A percentile compares a stretch with the other conserved stretches of the same genome.
phyloP scores from a whole-genome alignment of 2,329 filamentous ascomycete genomes.

The Neoscytalidium dimidiatum region DNA sequence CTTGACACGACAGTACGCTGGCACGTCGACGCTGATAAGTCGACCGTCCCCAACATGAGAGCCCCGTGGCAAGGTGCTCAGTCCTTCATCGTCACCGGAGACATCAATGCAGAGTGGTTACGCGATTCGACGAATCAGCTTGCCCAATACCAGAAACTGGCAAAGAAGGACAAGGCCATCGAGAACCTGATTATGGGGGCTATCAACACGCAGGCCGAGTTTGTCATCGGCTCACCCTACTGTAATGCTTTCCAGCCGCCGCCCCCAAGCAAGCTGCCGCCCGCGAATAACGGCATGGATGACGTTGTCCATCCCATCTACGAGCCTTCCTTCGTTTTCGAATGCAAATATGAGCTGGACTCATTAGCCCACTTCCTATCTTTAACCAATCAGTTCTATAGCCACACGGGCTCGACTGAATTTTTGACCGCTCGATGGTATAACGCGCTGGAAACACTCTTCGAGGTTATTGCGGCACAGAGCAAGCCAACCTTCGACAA shows the following conservation, averaged over 20 bases:
- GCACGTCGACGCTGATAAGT: conserved; percentile 65
- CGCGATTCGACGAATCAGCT: conserved; percentile 93
- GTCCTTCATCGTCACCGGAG: conserved; percentile 89
- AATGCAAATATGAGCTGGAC: conserved; percentile 99
- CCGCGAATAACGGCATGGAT: conserved; percentile 76
- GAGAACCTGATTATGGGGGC: conserved; percentile 83
- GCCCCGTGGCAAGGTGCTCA: conserved; percentile 77
- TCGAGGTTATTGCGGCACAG: conserved; percentile 76
- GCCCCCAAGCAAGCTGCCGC: conserved; percentile 72
- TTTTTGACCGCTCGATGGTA: conserved; percentile 82
- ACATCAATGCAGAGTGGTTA: conserved; percentile 92
- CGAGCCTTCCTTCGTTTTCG: conserved; percentile 83
- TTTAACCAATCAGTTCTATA: conserved; percentile 82
- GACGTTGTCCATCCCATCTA: conserved; percentile 86
- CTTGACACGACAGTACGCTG: conserved; percentile 88
- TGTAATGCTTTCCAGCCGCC: conserved; percentile 99
- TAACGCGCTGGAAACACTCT: conserved; percentile 70
- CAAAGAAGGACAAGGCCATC: conserved; percentile 77
- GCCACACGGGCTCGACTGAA: conserved; percentile 73
- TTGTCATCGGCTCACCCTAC: conserved; percentile 91
- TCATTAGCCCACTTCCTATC: conserved; percentile 90
- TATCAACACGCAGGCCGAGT: conserved; percentile 95
- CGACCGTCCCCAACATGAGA: conserved; percentile 27
- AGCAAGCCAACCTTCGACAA: conserved; percentile 78
- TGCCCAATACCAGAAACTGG: conserved; percentile 82